Base-by-base conservation (phyloP, 1,284 basidiomycete genomes). In the Cerrena zonata region DNA sequence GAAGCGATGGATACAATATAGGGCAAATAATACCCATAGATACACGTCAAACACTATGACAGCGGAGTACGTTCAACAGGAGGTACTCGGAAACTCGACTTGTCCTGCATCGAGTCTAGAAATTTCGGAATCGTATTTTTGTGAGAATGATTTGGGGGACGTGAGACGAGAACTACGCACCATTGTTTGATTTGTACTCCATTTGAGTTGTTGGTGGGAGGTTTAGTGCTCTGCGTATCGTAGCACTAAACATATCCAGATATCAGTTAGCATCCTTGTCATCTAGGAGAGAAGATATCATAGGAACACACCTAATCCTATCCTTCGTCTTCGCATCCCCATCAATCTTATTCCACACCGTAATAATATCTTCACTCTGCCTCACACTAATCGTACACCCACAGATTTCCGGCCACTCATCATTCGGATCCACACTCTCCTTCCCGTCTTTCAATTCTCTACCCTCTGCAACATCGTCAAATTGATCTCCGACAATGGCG, bases 101-200 rank as follows among this genome's bases (percentile, higher is more conserved):
- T 88, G 70, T 89, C 87, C 61, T 87, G 85, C 79, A 90, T 84
- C 45, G 87, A 89, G 66, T 89, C 87, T 90, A 54, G 3, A 22
- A 22, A 25, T 21, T 4, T 5, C 21, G 15, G 27, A 21, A 36
- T n/a, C 7, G 45, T 5, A 34, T 38, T 2, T 21, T 30, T 46
- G 3, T 47, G 25, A 3, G 23, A 45, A 24, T 1, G 21, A 15
- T 15, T 34, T 5, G 30, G 24, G 1, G 36, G 18, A 22, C 19
- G 24, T 10, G 24, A 42, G 22, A 44, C 15, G n/a, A 37, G 19
- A 36, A 25, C 12, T 11, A 58, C 76, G 48, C 56, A 86, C 88
- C 88, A 57, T 87, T 90, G 67, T 91, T 90, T 7, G 86, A 84
- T 68, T 91, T 91, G 64, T 90, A 91, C 64, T 91, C 88, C 84